Evolutionary conservation across 345 rosid genomes (phyloP).

Genomic region (Eucalyptus marginata): DNA sequence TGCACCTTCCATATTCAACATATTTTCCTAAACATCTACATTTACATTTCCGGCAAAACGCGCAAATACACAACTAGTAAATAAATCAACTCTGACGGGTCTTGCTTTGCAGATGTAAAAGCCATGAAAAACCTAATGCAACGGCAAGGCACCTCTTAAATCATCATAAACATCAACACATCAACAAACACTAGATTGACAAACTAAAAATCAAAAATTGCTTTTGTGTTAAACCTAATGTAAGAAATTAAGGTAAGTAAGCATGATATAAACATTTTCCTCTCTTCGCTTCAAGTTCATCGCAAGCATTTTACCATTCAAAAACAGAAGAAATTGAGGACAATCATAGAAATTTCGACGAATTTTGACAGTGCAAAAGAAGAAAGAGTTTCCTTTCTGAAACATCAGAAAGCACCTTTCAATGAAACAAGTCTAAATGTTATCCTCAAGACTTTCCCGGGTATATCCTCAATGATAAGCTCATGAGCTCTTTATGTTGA

Average conservation of each 20-base stretch:
- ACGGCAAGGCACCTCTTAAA: neutral
- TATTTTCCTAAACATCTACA: neutral
- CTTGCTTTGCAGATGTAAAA: neutral
- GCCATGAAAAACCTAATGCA: neutral
- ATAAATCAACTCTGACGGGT: neutral
- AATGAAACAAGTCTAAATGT: neutral
- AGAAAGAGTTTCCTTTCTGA: neutral
- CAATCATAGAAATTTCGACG: neutral
- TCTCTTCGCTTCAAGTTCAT: neutral
- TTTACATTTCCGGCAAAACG: neutral
- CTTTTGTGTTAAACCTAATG: neutral
- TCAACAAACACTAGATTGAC: neutral
- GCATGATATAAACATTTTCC: neutral
- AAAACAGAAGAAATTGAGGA: neutral
- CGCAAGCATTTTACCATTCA: neutral
- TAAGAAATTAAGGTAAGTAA: neutral
- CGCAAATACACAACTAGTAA: neutral
- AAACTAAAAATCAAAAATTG: neutral
- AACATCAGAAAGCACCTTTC: neutral
- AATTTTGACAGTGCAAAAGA: neutral
- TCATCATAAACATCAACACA: neutral
- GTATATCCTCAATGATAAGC: neutral
- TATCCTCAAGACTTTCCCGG: neutral
- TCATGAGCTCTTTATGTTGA: constrained; percentile 6
- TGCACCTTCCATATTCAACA: neutral